Evolutionary conservation across 306 rosid species (phyloP), one percentile per base, ranked within the genome.

Genomic region (Inga leiocalycina): DNA sequence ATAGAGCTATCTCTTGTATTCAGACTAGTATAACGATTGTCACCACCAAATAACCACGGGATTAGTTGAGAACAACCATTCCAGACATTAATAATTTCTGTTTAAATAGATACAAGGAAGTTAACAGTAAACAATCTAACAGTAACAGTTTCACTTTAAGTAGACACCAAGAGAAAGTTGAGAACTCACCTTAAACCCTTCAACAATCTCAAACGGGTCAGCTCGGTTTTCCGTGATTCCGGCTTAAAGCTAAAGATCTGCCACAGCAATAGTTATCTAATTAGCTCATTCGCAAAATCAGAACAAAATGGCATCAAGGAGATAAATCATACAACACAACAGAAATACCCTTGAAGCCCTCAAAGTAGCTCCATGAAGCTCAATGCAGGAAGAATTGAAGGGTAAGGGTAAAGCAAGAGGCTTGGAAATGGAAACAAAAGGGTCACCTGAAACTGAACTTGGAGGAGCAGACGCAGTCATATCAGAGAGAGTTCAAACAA

Each of bases 231-330:
- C 59, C 83, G 77, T 30, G 83, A 73, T 83, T 84, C 81, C 82
- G 35, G 77, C 86, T 82, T 68, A 76, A 65, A 74, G 76, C 88
- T 84, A 87, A 81, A 87, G 91, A 91, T 91, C 98, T 96, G 84
- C 72, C 32, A 79, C 66, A 34, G 2, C 9, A 74, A 59, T 17
- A 67, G 22, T 8, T 35, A 32, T 46, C 75, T 0, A 75, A 82
- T 81, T 6, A 88, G 73, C 74, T 24, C 17, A 87, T 71, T 52
- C 17, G 81, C 46, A 84, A 49, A 82, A 75, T 16, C 77, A 61
- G n/a, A 48, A 80, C n/a, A 32, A 83, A 83, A 24, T 13, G 67
- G 67, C 59, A 71, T 3, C 14, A 0, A 11, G 32, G 51, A 57
- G 27, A 41, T 27, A 76, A 52, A 72, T 32, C 34, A 16, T 27